Percentiles rank a stretch among this genome's conserved stretches.
These are phyloP conservation scores for Rhizopogon hawkerae DNA, from an alignment of 1,284 basidiomycete genomes.

Conservation along the genomic window DNA sequence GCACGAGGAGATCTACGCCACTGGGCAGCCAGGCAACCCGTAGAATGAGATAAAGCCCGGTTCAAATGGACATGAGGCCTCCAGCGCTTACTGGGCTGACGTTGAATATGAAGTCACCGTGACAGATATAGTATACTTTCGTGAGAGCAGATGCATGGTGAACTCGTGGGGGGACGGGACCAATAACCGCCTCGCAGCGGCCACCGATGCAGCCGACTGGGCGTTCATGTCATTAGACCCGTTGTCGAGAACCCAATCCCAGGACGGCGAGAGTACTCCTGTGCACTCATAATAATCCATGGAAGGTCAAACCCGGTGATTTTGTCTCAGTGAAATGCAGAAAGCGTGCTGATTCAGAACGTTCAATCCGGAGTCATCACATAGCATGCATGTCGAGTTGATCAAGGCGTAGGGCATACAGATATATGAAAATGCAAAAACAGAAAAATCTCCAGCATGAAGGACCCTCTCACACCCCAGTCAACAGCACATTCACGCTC, in stretches of 20 bases:
- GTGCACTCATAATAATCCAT: neutral
- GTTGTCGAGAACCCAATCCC: neutral
- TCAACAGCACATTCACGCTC: slow-evolving; percentile 27
- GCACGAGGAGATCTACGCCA: neutral
- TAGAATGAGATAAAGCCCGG: neutral
- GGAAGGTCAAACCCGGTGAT: neutral
- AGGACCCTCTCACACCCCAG: slow-evolving; percentile 10
- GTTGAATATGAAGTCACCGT: neutral
- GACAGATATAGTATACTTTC: neutral
- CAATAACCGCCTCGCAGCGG: neutral
- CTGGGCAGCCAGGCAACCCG: too few relatives aligned
- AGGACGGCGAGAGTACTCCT: neutral
- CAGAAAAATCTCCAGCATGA: slow-evolving; percentile 13
- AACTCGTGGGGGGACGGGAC: neutral
- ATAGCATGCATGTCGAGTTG: slow-evolving; percentile 30
- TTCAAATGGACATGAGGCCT: neutral
- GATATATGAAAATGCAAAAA: slow-evolving; percentile 27
- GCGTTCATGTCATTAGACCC: neutral
- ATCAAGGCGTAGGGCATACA: slow-evolving; percentile 37
- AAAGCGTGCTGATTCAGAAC: neutral
- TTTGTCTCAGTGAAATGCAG: neutral
- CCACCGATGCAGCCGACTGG: neutral
- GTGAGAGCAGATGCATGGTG: neutral
- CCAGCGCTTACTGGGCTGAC: neutral
- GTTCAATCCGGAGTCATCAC: slow-evolving; percentile 7